These are phyloP conservation scores for Exophiala xenobiotica DNA, from an alignment of 2,329 filamentous ascomycete species.

Conservation along the genomic window DNA sequence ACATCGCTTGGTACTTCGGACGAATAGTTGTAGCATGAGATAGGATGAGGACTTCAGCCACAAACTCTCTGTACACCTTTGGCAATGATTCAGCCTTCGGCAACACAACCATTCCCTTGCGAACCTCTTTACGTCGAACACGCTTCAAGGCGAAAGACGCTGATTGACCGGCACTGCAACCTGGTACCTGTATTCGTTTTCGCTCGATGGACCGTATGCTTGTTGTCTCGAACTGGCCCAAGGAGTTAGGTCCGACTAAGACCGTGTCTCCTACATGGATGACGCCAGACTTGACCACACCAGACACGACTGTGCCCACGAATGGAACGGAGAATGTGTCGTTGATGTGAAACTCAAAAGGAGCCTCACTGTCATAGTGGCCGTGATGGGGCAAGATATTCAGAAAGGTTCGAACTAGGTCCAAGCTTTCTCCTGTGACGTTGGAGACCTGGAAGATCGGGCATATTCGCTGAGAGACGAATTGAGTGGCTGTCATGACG, in stretches of 20 bases:
- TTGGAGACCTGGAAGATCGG: slow-evolving; percentile 98
- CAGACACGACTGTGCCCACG: slow-evolving; percentile 92
- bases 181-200: slow-evolving; percentile 85
- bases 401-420: slow-evolving; percentile 86
- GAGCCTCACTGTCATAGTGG: slow-evolving; percentile 81
- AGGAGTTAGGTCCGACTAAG: slow-evolving; percentile 82
- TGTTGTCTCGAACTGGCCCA: slow-evolving; percentile 86
- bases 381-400: slow-evolving; percentile 95
- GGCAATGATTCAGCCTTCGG: slow-evolving; percentile 75
- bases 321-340: slow-evolving; percentile 98
- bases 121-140: slow-evolving; percentile 83
- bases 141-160: slow-evolving; percentile 89
- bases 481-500: slow-evolving; percentile 92
- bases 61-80: slow-evolving; percentile 73
- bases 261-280: slow-evolving; percentile 89
- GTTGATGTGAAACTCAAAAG: slow-evolving; percentile 94
- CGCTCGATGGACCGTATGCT: slow-evolving; percentile 90
- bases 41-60: slow-evolving; percentile 87
- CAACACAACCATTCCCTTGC: slow-evolving; percentile 97
- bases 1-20: slow-evolving; percentile 95
- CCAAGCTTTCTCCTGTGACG: slow-evolving; percentile 87
- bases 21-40: slow-evolving; percentile 97
- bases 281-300: slow-evolving; percentile 83
- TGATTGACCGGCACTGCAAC: slow-evolving; percentile 85
- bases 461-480: slow-evolving; percentile 91